Evolutionary conservation across 805 yeast species (phyloP).

Genomic region (Metschnikowia dekortorum): DNA sequence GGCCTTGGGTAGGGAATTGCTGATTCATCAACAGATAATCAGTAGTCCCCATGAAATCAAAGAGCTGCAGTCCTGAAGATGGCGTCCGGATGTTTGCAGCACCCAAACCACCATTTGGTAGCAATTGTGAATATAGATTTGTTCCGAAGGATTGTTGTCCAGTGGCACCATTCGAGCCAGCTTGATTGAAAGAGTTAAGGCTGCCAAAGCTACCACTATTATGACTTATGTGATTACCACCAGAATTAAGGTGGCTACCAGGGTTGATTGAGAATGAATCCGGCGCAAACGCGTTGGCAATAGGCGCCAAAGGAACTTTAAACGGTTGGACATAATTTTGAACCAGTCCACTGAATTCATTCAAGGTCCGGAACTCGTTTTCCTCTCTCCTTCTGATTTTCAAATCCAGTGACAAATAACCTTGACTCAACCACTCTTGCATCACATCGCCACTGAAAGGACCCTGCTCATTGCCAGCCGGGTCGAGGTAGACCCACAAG

Average conservation of each 20-base stretch:
- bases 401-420: slow-evolving; percentile 54
- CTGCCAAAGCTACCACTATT: background rate
- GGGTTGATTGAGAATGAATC: background rate
- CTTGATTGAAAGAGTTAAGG: slow-evolving; percentile 3
- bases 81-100: slow-evolving; percentile 24
- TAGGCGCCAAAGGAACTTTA: slow-evolving; percentile 47
- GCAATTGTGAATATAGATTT: slow-evolving; percentile 27
- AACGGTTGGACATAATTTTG: slow-evolving; percentile 59
- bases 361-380: slow-evolving; percentile 44
- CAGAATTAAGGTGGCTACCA: background rate
- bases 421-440: slow-evolving; percentile 72
- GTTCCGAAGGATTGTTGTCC: slow-evolving; percentile 13
- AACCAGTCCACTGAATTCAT: slow-evolving; percentile 47
- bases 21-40: slow-evolving; percentile 18
- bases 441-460: slow-evolving; percentile 71
- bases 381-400: slow-evolving; percentile 59
- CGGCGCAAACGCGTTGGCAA: slow-evolving; percentile 2
- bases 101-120: slow-evolving; percentile 26
- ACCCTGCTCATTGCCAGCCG: slow-evolving; percentile 68
- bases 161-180: slow-evolving; percentile 1
- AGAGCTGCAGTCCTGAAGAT: slow-evolving; percentile 11
- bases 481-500: slow-evolving; percentile 72
- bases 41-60: slow-evolving; percentile 15
- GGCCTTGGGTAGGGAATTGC: slow-evolving; percentile 19
- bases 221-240: background rate